Percentiles rank a stretch among this genome's conserved stretches.
phyloP scores from a whole-genome alignment of 2,329 filamentous ascomycete species.

The Aotearoamyces nothofagi region DNA sequence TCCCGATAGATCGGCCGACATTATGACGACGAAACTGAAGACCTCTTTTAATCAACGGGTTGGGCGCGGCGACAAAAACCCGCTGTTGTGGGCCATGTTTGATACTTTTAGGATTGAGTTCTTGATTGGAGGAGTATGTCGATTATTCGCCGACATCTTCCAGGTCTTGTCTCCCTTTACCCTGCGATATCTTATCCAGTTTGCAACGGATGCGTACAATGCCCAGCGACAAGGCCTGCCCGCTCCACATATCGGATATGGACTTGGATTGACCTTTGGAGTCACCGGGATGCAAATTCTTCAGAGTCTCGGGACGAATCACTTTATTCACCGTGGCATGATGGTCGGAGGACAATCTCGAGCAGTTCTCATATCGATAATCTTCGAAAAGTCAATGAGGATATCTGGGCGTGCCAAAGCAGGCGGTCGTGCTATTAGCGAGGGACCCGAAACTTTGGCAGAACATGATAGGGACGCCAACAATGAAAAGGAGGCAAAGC shows the following conservation, averaged over 20 bases:
- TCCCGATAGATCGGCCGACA: conserved; percentile 57
- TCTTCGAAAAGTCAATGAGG: conserved; percentile 87
- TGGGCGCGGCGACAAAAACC: conserved; percentile 52
- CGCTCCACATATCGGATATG: conserved; percentile 54
- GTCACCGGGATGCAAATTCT: conserved; percentile 74
- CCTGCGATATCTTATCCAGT: conserved; percentile 73
- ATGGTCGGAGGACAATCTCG: conserved; percentile 74
- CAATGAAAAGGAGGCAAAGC: conserved; percentile 21
- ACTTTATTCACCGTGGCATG: conserved; percentile 90
- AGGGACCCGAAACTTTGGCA: conserved; percentile 23
- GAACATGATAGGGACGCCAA: conserved; percentile 27
- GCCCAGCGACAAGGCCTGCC: conserved; percentile 36
- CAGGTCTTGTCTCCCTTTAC: conserved; percentile 77
- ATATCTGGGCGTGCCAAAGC: conserved; percentile 80
- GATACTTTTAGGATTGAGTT: conserved; percentile 81
- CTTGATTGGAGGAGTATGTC: conserved; percentile 65
- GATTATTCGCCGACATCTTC: conserved; percentile 56
- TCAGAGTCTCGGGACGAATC: conserved; percentile 69
- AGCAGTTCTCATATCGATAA: conserved; percentile 67
- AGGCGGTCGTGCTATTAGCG: conserved; percentile 43
- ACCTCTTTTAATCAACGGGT: conserved; percentile 55
- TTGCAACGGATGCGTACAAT: conserved; percentile 64
- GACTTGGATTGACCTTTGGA: conserved; percentile 71
- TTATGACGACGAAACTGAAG: conserved; percentile 51
- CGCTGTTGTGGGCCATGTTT: conserved; percentile 66